Base-by-base conservation (phyloP, 2,329 filamentous ascomycete genomes). In the Myriangium duriaei region DNA sequence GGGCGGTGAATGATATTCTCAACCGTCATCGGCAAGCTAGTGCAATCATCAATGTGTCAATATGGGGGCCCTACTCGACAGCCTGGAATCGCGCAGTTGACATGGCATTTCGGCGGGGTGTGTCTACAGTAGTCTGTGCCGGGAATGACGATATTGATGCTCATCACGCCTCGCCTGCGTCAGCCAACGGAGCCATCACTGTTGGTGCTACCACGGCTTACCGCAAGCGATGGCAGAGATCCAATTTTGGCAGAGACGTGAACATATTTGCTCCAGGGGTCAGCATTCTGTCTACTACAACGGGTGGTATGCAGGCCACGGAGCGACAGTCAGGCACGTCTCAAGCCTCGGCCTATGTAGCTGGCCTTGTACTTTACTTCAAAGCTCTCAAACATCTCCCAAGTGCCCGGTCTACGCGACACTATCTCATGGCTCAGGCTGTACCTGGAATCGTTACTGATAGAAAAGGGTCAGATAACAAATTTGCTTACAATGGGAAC, bases 201-300 rank as follows among this genome's bases (percentile, higher is more conserved):
- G 64, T 68, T 31, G 64, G 64, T 34, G 55, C 59, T n/a, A 52
- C 66, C 34, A 62, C 59, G 50, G 63, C 64, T 39, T 28, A 47
- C 7, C 57, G 59, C 49, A 15, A 49, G 5, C 48, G 58, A 13
- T 60, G 61, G 4, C 41, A 43, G 26, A 69, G 67, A 52, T 61
- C 56, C 43, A 69, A 69, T 51, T 63, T 61, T 32, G 68, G 68
- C 18, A 43, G 50, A 3, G 68, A 68, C 48, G 64, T 74, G 34
- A 71, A 75, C 50, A 55, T 76, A 49, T 76, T 69, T 47, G 72
- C 69, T n/a, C 71, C 72, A 1, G 72, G 72, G 26, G 60, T 67
- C 45, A 47, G 64, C 45, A 65, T 76, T 42, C 56, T 69, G 11
- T 67, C 61, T 21, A 50, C 69, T 7, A 72, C 66, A 64, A 65